Conservation (phyloP, 768 basidiomycete genomes). For the Mycena vitilis region DNA sequence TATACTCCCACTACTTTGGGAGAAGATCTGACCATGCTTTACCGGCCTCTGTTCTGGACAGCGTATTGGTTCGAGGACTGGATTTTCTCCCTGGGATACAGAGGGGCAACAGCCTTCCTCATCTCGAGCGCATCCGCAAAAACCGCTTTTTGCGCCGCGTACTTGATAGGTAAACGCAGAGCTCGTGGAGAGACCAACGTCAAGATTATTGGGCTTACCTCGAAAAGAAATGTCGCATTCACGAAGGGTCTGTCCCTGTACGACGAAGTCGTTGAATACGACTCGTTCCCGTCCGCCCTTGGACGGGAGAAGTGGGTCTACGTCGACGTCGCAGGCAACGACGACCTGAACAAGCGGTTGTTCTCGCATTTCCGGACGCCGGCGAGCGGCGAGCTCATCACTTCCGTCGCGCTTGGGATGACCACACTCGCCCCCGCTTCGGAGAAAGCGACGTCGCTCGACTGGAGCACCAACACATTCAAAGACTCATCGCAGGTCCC, state of each 20-base stretch:
- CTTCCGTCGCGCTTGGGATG: conserved; percentile 63
- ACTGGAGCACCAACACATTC: conserved; percentile 56
- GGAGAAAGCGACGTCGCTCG: conserved; percentile 41
- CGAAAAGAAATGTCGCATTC: conserved; percentile 64
- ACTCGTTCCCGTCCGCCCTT: conserved; percentile 51
- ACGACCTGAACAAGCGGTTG: conserved; percentile 59
- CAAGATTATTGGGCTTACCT: conserved; percentile 71
- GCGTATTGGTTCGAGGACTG: conserved; percentile 83
- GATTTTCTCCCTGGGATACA: conserved; percentile 63
- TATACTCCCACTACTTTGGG: conserved; percentile 58
- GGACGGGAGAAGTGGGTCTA: conserved; percentile 61
- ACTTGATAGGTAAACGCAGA: conserved; percentile 63
- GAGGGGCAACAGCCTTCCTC: conserved; percentile 59
- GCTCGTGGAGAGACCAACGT: conserved; percentile 44
- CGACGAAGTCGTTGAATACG: conserved; percentile 67
- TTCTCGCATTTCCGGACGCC: conserved; percentile 55
- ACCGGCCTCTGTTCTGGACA: conserved; percentile 80
- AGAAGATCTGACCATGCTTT: conserved; percentile 79
- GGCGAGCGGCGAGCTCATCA: conserved; percentile 49
- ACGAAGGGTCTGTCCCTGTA: conserved; percentile 67
- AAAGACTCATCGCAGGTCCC: conserved; percentile 29
- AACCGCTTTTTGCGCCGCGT: conserved; percentile 77
- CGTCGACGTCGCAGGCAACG: conserved; percentile 72
- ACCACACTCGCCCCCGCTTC: conserved; percentile 66
- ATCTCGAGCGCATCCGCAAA: conserved; percentile 81